Evolutionary conservation across 148 eudicot genomes (phyloP).

Genomic region (Camellia lanceoleosa): DNA sequence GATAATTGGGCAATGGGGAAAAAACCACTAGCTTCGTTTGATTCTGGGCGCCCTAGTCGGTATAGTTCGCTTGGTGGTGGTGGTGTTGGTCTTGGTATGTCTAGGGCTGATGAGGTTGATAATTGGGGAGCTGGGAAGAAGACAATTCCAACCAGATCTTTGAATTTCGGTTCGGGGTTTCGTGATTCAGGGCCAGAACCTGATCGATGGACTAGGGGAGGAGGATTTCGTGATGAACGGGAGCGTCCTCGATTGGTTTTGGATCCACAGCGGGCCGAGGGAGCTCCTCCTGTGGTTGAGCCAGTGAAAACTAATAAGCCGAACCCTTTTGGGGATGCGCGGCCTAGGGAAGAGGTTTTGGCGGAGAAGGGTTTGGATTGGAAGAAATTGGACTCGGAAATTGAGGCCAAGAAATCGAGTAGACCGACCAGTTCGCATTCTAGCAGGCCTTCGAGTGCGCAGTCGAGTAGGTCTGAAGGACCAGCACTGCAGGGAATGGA

Average conservation of each 20-base stretch:
- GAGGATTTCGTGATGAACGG: neutral
- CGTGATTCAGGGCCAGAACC: slow-evolving; percentile 48
- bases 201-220: slow-evolving; percentile 53
- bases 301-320: slow-evolving; percentile 43
- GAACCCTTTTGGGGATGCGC: slow-evolving; percentile 83
- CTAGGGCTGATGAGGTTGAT: slow-evolving; percentile 79
- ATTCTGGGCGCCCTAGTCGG: slow-evolving; percentile 30
- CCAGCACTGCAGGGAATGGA: slow-evolving; percentile 27
- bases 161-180: slow-evolving; percentile 48
- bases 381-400: slow-evolving; percentile 77
- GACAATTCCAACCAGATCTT: slow-evolving; percentile 32
- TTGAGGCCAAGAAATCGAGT: slow-evolving; percentile 71
- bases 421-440: slow-evolving; percentile 75
- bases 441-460: slow-evolving; percentile 62
- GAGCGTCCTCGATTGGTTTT: slow-evolving; percentile 49
- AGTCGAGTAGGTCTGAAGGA: slow-evolving; percentile 42
- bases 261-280: slow-evolving; percentile 42
- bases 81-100: slow-evolving; percentile 23
- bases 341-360: slow-evolving; percentile 91
- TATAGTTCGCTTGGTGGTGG: slow-evolving; percentile 57
- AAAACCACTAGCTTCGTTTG: slow-evolving; percentile 29
- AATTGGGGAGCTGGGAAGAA: slow-evolving; percentile 70
- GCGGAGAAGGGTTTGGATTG: slow-evolving; percentile 86
- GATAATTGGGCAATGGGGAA: slow-evolving; percentile 77
- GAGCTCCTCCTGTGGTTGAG: slow-evolving; percentile 18